Conservation (phyloP, 495 filamentous ascomycete species). For the Penicillium argentinense region DNA sequence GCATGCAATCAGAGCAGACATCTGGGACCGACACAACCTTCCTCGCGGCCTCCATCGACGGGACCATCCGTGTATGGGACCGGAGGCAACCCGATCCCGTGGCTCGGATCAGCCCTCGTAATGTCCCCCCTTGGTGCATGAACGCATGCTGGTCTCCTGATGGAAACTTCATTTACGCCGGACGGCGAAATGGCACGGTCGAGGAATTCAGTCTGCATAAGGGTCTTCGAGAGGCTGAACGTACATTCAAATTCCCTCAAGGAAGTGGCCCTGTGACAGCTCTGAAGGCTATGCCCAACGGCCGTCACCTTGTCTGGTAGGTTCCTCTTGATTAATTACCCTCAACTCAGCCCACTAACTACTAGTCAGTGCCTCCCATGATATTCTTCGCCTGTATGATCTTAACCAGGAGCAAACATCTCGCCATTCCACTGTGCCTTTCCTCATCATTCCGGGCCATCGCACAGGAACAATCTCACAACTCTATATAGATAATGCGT, state of each 20-base stretch:
- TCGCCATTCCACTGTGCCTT: constrained; percentile 82
- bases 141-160: constrained; percentile 96
- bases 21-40: constrained; percentile 67
- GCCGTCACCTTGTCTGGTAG: constrained; percentile 86
- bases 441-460: constrained; percentile 91
- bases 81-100: constrained; percentile 73
- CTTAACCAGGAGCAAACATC: constrained; percentile 63
- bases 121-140: constrained; percentile 95
- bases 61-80: constrained; percentile 89
- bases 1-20: constrained; percentile 36
- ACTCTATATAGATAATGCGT: constrained; percentile 83
- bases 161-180: constrained; percentile 93
- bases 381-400: constrained; percentile 92
- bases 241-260: constrained; percentile 86
- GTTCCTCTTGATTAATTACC: too few relatives aligned
- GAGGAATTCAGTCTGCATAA: constrained; percentile 92
- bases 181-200: constrained; percentile 88
- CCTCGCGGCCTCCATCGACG: constrained; percentile 83
- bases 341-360: constrained; percentile 5
- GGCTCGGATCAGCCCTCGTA: constrained; percentile 70
- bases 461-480: constrained; percentile 85
- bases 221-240: constrained; percentile 68
- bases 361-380: constrained; percentile 73
- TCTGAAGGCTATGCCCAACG: constrained; percentile 88
- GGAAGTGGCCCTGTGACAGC: constrained; percentile 88